A percentile compares a stretch with the other conserved stretches of the same genome.
phyloP scores from a whole-genome alignment of 2,329 filamentous ascomycete genomes.

The Zalaria sp. region DNA sequence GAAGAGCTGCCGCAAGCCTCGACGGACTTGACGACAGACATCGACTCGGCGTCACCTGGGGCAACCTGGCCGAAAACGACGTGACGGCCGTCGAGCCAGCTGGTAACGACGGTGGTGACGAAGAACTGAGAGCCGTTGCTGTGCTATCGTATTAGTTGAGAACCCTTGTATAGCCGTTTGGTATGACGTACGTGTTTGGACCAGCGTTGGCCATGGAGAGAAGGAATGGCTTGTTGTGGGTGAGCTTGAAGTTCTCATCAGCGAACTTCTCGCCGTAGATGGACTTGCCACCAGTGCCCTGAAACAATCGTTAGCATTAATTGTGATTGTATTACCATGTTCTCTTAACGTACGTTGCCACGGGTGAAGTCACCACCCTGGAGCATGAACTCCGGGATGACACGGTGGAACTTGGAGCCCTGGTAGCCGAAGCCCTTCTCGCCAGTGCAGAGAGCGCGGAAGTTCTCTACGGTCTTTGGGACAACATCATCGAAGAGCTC shows the following conservation, averaged over 20 bases:
- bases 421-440: slow-evolving; percentile 78
- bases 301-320: slow-evolving; percentile 5
- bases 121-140: slow-evolving; percentile 63
- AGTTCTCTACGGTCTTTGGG: slow-evolving; percentile 94
- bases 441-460: slow-evolving; percentile 85
- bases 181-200: slow-evolving; percentile 62
- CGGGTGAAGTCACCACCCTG: slow-evolving; percentile 95
- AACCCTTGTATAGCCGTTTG: not conserved
- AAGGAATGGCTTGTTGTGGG: slow-evolving; percentile 86
- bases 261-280: slow-evolving; percentile 97
- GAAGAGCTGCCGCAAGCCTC: slow-evolving; percentile 43
- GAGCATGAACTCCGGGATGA: slow-evolving; percentile 99
- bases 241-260: slow-evolving; percentile 87
- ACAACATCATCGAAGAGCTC: slow-evolving; percentile 74
- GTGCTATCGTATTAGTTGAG: slow-evolving; percentile 4
- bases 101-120: slow-evolving; percentile 53
- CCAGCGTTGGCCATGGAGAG: slow-evolving; percentile 98
- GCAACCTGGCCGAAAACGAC: slow-evolving; percentile 70
- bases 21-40: slow-evolving; percentile 42
- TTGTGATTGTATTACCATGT: not conserved
- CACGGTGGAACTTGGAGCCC: slow-evolving; percentile 83
- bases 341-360: slow-evolving; percentile 43
- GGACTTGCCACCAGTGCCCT: slow-evolving; percentile 92
- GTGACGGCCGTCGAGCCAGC: slow-evolving; percentile 65
- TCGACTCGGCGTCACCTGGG: slow-evolving; percentile 36